Evolutionary conservation across 768 basidiomycete species (phyloP).

Genomic region (Podaxis sp.): DNA sequence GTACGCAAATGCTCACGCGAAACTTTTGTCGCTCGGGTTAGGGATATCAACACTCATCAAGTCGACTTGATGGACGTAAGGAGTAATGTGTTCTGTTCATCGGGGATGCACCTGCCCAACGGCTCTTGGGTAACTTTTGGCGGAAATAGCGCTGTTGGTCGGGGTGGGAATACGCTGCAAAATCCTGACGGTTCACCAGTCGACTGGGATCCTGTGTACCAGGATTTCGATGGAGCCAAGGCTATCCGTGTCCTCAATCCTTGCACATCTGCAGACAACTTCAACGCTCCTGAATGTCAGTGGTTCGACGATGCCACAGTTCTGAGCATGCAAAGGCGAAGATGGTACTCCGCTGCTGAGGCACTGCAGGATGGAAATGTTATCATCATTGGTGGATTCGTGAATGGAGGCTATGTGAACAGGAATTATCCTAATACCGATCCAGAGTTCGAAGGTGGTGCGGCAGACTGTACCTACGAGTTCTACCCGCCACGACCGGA

Average conservation of each 20-base stretch:
- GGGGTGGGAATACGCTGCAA: slow-evolving; percentile 52
- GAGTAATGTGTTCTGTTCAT: slow-evolving; percentile 82
- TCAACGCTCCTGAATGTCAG: slow-evolving; percentile 50
- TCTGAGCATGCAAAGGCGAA: slow-evolving; percentile 62
- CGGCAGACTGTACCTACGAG: slow-evolving; percentile 80
- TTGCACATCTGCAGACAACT: slow-evolving; percentile 51
- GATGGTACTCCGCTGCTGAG: slow-evolving; percentile 83
- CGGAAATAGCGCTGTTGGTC: slow-evolving; percentile 73
- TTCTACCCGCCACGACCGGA: slow-evolving; percentile 68
- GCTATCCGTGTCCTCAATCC: slow-evolving; percentile 83
- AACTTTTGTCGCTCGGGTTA: slow-evolving; percentile 20
- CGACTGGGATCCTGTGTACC: slow-evolving; percentile 64
- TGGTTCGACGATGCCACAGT: slow-evolving; percentile 70
- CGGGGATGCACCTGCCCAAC: slow-evolving; percentile 80
- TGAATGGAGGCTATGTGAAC: slow-evolving; percentile 78
- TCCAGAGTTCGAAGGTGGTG: slow-evolving; percentile 53
- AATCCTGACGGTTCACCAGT: slow-evolving; percentile 46
- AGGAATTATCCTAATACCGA: slow-evolving; percentile 69
- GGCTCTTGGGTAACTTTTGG: slow-evolving; percentile 76
- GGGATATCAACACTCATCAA: slow-evolving; percentile 61
- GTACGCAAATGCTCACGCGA: neutral
- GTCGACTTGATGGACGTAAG: slow-evolving; percentile 66
- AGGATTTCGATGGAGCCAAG: slow-evolving; percentile 78
- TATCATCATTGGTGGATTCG: slow-evolving; percentile 79
- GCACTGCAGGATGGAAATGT: slow-evolving; percentile 73